These are phyloP conservation scores for Acorus calamus DNA, from an alignment of 106 monocot species.

Conservation along the genomic window DNA sequence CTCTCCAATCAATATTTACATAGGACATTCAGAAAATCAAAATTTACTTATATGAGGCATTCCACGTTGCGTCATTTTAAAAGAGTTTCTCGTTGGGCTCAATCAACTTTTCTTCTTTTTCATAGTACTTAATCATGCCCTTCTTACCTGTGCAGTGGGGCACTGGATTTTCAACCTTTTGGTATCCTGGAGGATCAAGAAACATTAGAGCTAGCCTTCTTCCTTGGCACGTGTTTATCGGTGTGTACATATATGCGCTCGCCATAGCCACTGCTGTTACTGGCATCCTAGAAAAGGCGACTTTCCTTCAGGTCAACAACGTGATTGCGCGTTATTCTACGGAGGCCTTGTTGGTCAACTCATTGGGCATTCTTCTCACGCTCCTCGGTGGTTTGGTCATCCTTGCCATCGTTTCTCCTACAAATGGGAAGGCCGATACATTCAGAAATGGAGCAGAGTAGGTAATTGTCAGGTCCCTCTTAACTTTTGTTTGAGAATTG, in stretches of 20 bases:
- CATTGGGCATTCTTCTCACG: constrained; percentile 53
- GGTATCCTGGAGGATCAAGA: constrained; percentile 95
- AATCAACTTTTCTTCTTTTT: no score
- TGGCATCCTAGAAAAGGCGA: constrained; percentile 93
- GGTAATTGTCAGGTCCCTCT: no score
- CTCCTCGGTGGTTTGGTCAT: constrained; percentile 68
- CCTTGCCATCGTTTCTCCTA: constrained; percentile 60
- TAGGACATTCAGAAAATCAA: no score
- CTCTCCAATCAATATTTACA: no score
- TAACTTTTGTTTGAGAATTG: no score
- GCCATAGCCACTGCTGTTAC: constrained; percentile 63
- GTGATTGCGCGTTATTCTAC: neutral
- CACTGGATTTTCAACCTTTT: constrained; percentile 73
- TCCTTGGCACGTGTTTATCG: constrained; percentile 90
- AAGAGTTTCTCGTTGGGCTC: no score
- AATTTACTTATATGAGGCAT: no score
- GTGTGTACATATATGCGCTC: constrained; percentile 71
- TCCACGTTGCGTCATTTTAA: no score
- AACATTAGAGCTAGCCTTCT: constrained; percentile 57
- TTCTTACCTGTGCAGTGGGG: constrained; percentile 44
- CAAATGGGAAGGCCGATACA: no score
- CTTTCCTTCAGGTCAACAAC: constrained; percentile 67
- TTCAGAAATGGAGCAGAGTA: no score
- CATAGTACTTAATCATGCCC: no score
- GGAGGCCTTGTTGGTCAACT: constrained; percentile 73